A percentile compares a stretch with the other conserved stretches of the same genome.
phyloP scores from a whole-genome alignment of 73 alveolate species.

The Tetrahymena malaccensis region DNA sequence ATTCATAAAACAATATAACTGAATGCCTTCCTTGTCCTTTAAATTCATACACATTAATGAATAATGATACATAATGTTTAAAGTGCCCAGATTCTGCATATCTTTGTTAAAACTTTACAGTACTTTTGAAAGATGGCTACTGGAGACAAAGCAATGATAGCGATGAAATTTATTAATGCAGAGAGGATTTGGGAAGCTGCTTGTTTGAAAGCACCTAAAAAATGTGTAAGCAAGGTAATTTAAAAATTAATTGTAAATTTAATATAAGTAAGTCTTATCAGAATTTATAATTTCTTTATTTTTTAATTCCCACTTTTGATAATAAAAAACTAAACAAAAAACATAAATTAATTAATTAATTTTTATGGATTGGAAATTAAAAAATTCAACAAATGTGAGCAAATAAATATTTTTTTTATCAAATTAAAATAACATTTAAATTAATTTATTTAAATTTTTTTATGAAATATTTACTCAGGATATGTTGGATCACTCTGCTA shows the following conservation, averaged over 20 bases:
- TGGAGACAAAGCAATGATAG: background rate
- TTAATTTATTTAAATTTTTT: too few relatives aligned
- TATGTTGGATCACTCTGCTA: background rate
- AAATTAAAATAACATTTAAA: background rate
- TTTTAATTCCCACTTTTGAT: background rate
- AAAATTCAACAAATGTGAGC: too few relatives aligned
- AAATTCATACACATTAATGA: background rate
- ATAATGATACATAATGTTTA: background rate
- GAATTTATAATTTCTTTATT: background rate
- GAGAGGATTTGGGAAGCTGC: background rate
- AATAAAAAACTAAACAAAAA: too few relatives aligned
- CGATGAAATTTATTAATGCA: background rate
- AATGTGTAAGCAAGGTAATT: background rate
- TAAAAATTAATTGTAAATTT: background rate
- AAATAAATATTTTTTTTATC: background rate
- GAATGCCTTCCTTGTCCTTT: background rate
- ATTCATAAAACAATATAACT: background rate
- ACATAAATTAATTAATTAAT: too few relatives aligned
- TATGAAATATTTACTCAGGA: too few relatives aligned
- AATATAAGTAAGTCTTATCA: too few relatives aligned
- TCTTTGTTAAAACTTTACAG: background rate
- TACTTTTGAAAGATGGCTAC: background rate
- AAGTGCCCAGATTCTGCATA: background rate
- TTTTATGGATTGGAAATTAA: too few relatives aligned
- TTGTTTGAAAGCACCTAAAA: background rate